Evolutionary conservation across 2,329 filamentous ascomycete genomes (phyloP).

Genomic region (Apiospora malaysiana): DNA sequence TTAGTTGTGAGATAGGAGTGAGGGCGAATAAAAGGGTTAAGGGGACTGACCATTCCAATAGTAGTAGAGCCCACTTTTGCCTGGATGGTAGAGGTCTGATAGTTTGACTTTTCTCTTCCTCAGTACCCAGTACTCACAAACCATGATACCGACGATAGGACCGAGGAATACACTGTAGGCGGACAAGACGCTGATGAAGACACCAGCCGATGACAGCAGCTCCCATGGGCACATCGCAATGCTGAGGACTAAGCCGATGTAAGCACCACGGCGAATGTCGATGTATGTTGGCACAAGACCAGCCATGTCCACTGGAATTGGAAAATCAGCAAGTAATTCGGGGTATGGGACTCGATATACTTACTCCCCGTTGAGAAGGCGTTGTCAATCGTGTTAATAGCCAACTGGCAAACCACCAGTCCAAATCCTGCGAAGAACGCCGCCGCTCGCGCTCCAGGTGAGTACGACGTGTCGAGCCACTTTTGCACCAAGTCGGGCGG

Average conservation of each 20-base stretch:
- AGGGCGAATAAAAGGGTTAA: not conserved
- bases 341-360: not conserved
- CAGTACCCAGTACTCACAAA: conserved; percentile 86
- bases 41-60: conserved; percentile 45
- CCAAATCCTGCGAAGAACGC: conserved; percentile 63
- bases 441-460: conserved; percentile 66
- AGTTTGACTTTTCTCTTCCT: conserved; percentile 81
- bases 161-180: conserved; percentile 95
- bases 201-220: conserved; percentile 74
- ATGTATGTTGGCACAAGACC: conserved; percentile 81
- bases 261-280: conserved; percentile 86
- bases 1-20: not conserved
- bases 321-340: not conserved
- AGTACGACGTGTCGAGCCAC: conserved; percentile 70
- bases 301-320: conserved; percentile 70
- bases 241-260: conserved; percentile 80
- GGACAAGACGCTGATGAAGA: conserved; percentile 89
- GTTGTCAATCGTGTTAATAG: conserved; percentile 88
- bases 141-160: conserved; percentile 89
- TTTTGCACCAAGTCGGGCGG: conserved; percentile 69
- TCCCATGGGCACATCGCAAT: conserved; percentile 89
- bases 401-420: conserved; percentile 75
- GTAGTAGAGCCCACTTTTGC: conserved; percentile 72
- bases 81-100: conserved; percentile 78
- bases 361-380: conserved; percentile 77